A percentile compares a stretch with the other conserved stretches of the same genome.
Evolutionary conservation across 2,329 filamentous ascomycete species (phyloP).

Genomic region (Colletotrichum chrysophilum): DNA sequence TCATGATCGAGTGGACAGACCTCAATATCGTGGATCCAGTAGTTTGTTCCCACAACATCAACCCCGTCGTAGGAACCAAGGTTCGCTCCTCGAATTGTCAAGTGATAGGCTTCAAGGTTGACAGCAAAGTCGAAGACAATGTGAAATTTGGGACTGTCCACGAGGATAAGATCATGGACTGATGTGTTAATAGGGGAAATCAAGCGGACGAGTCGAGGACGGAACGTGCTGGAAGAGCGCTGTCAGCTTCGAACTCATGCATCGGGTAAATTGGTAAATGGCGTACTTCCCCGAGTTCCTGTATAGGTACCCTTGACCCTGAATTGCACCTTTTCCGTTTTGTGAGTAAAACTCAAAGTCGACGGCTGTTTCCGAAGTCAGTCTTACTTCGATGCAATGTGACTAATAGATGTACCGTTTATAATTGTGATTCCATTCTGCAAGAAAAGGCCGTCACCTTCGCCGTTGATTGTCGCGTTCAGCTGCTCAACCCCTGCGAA

Average conservation of each 20-base stretch:
- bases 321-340: not conserved
- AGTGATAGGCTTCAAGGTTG: not conserved
- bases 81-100: not conserved
- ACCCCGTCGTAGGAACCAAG: not conserved
- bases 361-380: not conserved
- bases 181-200: not conserved
- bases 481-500: not conserved
- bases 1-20: fast-evolving
- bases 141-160: not conserved
- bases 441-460: not conserved
- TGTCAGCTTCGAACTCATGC: not conserved
- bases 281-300: not conserved
- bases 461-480: not conserved
- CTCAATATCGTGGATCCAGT: not conserved
- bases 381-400: fast-evolving
- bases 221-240: not conserved
- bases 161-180: not conserved
- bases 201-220: not conserved
- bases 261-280: not conserved
- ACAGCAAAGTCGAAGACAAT: not conserved
- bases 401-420: not conserved
- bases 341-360: not conserved
- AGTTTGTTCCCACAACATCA: not conserved
- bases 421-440: not conserved
- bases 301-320: not conserved